Evolutionary conservation across 2,329 filamentous ascomycete species (phyloP).

Genomic region (Tolypocladium sp.): DNA sequence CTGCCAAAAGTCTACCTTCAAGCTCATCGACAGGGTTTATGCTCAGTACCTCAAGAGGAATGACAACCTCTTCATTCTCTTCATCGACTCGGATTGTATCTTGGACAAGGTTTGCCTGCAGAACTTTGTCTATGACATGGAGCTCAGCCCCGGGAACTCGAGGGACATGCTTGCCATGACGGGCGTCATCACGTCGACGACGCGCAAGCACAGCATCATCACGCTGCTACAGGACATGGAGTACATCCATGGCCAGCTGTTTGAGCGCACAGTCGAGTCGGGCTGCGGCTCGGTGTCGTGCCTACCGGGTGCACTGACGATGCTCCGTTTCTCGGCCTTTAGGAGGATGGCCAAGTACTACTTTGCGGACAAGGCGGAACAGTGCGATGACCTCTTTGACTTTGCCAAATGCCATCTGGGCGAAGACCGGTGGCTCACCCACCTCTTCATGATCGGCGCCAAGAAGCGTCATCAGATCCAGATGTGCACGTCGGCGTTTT

Average conservation of each 20-base stretch:
- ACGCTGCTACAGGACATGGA: constrained; percentile 96
- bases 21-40: constrained; percentile 89
- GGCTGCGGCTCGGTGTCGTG: constrained; percentile 92
- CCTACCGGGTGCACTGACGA: constrained; percentile 88
- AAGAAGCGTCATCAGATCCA: constrained; percentile 91
- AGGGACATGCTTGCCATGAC: constrained; percentile 96
- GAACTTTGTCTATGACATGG: constrained; percentile 99
- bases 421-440: constrained; percentile 93
- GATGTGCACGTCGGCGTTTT: constrained; percentile 95
- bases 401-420: constrained; percentile 93
- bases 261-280: constrained; percentile 91
- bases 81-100: constrained; percentile 96
- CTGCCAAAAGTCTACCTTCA: constrained; percentile 89
- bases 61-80: constrained; percentile 89
- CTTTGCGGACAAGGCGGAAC: constrained; percentile 92
- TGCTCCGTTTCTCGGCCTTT: constrained; percentile 93
- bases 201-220: constrained; percentile 77
- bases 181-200: constrained; percentile 91
- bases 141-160: constrained; percentile 85
- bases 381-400: constrained; percentile 92
- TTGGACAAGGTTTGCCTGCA: constrained; percentile 85
- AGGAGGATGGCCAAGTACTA: constrained; percentile 97
- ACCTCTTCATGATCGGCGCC: constrained; percentile 97
- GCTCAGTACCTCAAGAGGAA: constrained; percentile 75
- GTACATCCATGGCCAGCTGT: constrained; percentile 93